These are phyloP conservation scores for Colletotrichum nymphaeae DNA, from an alignment of 2,329 filamentous ascomycete species.

Conservation along the genomic window DNA sequence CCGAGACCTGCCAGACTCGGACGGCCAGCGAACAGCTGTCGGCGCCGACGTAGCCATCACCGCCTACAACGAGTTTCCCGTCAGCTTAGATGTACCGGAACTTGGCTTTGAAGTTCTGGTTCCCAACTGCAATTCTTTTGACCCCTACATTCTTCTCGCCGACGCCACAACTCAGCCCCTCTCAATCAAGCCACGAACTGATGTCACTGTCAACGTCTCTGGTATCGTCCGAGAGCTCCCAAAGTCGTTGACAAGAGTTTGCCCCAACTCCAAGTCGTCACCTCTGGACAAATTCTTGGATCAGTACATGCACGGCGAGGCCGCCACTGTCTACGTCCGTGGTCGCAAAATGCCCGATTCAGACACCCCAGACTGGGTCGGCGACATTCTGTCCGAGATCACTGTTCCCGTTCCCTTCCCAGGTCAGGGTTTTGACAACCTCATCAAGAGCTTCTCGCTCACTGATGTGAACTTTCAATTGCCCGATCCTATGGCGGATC, in stretches of 20 bases:
- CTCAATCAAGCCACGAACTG: constrained; percentile 73
- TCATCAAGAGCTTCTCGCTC: constrained; percentile 90
- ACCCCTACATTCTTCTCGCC: constrained; percentile 82
- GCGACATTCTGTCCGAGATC: constrained; percentile 82
- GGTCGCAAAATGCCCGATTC: constrained; percentile 76
- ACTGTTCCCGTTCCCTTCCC: constrained; percentile 88
- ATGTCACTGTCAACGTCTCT: constrained; percentile 76
- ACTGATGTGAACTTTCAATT: constrained; percentile 87
- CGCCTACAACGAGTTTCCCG: constrained; percentile 80
- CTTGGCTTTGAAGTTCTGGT: constrained; percentile 89
- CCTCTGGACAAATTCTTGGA: constrained; percentile 86
- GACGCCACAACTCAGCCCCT: constrained; percentile 77
- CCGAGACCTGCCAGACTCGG: constrained; percentile 71
- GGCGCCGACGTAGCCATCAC: constrained; percentile 81
- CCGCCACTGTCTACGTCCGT: constrained; percentile 84
- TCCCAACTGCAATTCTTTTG: constrained; percentile 78
- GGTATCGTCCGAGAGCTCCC: constrained; percentile 81
- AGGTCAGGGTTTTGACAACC: constrained; percentile 81
- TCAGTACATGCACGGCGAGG: constrained; percentile 83
- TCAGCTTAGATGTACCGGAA: constrained; percentile 80
- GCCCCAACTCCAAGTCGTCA: constrained; percentile 81
- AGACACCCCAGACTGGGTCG: constrained; percentile 84
- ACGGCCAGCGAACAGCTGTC: constrained; percentile 71
- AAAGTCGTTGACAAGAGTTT: constrained; percentile 76
- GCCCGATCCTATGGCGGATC: constrained; percentile 83